Conservation (phyloP, 2,329 filamentous ascomycete species). For the Aspergillus felis region DNA sequence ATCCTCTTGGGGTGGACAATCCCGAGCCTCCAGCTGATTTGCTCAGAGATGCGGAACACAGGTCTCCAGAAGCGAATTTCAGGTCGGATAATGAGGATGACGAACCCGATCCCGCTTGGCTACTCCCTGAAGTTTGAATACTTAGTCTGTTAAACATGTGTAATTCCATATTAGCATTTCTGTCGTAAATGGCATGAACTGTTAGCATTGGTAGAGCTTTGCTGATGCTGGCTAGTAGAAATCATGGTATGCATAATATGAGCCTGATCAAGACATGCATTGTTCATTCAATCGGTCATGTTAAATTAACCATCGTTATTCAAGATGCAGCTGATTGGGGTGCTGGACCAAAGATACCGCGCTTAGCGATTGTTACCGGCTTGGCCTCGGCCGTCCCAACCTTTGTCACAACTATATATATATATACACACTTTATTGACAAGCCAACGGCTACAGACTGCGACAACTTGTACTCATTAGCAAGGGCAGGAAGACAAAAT, state of each 20-base stretch:
- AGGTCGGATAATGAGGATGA: constrained; percentile 40
- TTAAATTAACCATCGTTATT: neutral
- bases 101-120: constrained; percentile 43
- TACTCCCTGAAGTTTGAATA: constrained; percentile 30
- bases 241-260: neutral
- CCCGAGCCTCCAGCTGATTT: constrained; percentile 37
- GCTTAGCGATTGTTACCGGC: neutral
- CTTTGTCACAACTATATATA: neutral
- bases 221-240: neutral
- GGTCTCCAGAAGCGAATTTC: constrained; percentile 15
- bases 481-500: neutral
- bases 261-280: neutral
- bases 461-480: neutral
- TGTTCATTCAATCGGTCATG: neutral
- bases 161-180: neutral
- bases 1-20: constrained; percentile 25
- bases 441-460: neutral
- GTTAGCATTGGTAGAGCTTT: neutral
- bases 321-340: neutral
- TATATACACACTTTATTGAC: neutral
- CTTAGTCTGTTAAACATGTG: neutral
- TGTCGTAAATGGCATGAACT: neutral
- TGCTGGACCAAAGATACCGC: neutral
- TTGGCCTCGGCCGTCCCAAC: neutral
- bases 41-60: constrained; percentile 25